phyloP scores from a whole-genome alignment of 2,329 filamentous ascomycete genomes.

The Cercospora brassicicola region DNA sequence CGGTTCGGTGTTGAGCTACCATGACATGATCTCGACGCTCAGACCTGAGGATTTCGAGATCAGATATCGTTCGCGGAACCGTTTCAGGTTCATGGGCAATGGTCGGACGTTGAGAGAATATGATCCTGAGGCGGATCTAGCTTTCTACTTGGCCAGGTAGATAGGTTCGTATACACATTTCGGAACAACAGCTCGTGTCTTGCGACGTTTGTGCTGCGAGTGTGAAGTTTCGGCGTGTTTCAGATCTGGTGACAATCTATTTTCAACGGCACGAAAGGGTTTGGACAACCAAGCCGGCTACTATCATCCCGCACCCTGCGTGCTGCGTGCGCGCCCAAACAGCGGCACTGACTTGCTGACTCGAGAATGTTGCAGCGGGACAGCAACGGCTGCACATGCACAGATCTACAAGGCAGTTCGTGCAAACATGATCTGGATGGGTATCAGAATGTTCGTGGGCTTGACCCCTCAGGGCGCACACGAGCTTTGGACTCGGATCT shows the following conservation, averaged over 20 bases:
- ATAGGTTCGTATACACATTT: background rate
- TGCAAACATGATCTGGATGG: background rate
- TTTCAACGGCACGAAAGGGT: background rate
- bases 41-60: constrained; percentile 54
- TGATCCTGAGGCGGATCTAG: constrained; percentile 31
- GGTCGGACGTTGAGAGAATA: constrained; percentile 44
- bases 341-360: background rate
- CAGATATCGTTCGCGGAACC: constrained; percentile 46
- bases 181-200: background rate
- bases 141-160: constrained; percentile 30
- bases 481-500: background rate
- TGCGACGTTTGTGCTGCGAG: background rate
- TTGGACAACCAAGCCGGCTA: background rate
- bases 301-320: background rate
- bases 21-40: constrained; percentile 42
- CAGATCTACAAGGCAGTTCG: background rate
- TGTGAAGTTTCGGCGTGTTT: background rate
- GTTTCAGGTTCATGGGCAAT: constrained; percentile 53
- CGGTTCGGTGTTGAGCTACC: constrained; percentile 32
- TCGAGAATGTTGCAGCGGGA: background rate
- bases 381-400: background rate
- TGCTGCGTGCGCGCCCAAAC: background rate
- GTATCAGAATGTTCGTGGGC: background rate
- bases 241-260: background rate
- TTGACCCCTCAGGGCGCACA: background rate